phyloP scores from a whole-genome alignment of 1,284 basidiomycete species.

The Sporisorium graminicola region DNA sequence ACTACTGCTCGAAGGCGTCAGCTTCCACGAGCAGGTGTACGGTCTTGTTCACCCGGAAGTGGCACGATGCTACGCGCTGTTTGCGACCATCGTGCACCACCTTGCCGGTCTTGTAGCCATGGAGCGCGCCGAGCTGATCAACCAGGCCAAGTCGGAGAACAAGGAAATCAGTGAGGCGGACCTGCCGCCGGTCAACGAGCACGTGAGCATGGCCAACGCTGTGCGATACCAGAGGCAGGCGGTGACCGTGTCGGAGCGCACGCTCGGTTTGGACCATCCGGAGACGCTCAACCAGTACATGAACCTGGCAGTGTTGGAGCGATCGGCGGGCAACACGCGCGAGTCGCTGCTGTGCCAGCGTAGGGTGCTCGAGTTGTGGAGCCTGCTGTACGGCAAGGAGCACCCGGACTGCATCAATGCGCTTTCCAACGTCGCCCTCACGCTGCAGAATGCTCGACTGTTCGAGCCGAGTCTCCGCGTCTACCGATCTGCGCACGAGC shows the following conservation, averaged over 20 bases:
- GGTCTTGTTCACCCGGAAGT: constrained; percentile 75
- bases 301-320: constrained; percentile 74
- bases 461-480: constrained; percentile 59
- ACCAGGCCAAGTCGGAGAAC: constrained; percentile 55
- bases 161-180: constrained; percentile 51
- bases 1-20: constrained; percentile 74
- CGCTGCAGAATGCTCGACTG: constrained; percentile 59
- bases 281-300: constrained; percentile 75
- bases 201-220: constrained; percentile 71
- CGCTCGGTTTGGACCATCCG: constrained; percentile 73
- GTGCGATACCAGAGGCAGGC: constrained; percentile 74
- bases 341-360: constrained; percentile 72
- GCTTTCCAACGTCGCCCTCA: constrained; percentile 70
- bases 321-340: constrained; percentile 70
- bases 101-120: constrained; percentile 48
- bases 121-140: constrained; percentile 50
- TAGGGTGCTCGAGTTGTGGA: constrained; percentile 73
- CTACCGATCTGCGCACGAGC: constrained; percentile 60
- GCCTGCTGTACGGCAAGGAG: constrained; percentile 73
- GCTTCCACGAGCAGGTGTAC: constrained; percentile 75
- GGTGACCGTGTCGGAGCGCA: constrained; percentile 74
- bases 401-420: constrained; percentile 73
- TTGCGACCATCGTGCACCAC: constrained; percentile 72
- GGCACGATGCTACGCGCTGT: constrained; percentile 73
- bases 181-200: constrained; percentile 53